Conservation (phyloP, 345 rosid species). For the Acer saccharum region DNA sequence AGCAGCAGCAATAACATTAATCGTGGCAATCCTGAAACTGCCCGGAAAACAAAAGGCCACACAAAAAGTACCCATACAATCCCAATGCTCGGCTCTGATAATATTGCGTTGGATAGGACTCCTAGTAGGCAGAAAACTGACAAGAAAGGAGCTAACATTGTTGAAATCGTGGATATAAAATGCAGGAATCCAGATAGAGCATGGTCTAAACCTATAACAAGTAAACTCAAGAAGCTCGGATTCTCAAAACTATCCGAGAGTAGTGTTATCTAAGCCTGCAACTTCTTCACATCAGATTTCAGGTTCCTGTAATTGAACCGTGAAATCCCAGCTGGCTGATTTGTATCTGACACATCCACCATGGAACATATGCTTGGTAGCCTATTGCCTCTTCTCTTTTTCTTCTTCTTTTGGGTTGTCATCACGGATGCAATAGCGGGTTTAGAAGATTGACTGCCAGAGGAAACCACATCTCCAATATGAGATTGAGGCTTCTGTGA, state of each 20-base stretch:
- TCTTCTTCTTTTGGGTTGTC: slow-evolving; percentile 50
- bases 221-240: slow-evolving; percentile 85
- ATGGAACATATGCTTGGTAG: slow-evolving; percentile 59
- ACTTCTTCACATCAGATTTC: slow-evolving; percentile 53
- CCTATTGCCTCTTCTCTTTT: slow-evolving; percentile 47
- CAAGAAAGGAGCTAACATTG: slow-evolving; percentile 64
- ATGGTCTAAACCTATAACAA: slow-evolving; percentile 77
- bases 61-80: slow-evolving; percentile 43
- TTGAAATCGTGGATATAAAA: slow-evolving; percentile 84
- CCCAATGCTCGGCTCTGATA: slow-evolving; percentile 73
- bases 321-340: slow-evolving; percentile 37
- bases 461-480: slow-evolving; percentile 24
- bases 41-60: slow-evolving; percentile 49
- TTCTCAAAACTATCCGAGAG: slow-evolving; percentile 90
- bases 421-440: slow-evolving; percentile 27
- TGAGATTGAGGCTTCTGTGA: slow-evolving; percentile 33
- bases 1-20: slow-evolving; percentile 31
- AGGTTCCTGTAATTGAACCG: slow-evolving; percentile 51
- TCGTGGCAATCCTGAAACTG: slow-evolving; percentile 32
- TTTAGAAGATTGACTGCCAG: slow-evolving; percentile 27
- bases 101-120: slow-evolving; percentile 55
- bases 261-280: slow-evolving; percentile 59
- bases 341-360: slow-evolving; percentile 56
- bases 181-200: slow-evolving; percentile 80
- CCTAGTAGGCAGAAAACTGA: slow-evolving; percentile 54